Conservation (phyloP, 2,329 filamentous ascomycete genomes). For the Chaetomium sp. region DNA sequence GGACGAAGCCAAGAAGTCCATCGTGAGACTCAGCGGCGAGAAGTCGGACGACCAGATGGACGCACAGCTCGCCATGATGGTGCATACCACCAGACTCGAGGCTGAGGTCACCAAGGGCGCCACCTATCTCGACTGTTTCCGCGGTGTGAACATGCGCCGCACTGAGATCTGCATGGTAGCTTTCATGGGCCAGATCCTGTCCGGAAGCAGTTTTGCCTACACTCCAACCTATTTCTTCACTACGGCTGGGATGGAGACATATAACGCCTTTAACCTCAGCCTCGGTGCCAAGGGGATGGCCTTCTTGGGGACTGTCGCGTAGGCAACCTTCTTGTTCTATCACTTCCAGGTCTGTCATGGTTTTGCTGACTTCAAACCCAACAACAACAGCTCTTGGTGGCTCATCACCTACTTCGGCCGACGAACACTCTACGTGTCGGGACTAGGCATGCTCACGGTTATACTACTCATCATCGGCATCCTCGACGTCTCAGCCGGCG, state of each 20-base stretch:
- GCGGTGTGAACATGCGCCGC: conserved; percentile 49
- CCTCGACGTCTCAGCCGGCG: conserved; percentile 44
- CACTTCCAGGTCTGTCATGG: neutral
- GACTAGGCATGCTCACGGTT: conserved; percentile 43
- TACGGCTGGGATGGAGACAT: conserved; percentile 46
- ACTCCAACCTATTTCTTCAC: conserved; percentile 51
- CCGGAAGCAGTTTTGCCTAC: conserved; percentile 45
- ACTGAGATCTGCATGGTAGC: conserved; percentile 49
- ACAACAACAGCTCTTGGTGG: conserved; percentile 42
- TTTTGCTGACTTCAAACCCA: conserved; percentile 2
- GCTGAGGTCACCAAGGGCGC: conserved; percentile 44
- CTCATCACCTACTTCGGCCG: conserved; percentile 48
- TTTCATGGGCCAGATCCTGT: conserved; percentile 48
- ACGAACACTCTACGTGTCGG: conserved; percentile 47
- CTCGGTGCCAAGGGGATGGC: conserved; percentile 48
- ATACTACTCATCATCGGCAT: conserved; percentile 50
- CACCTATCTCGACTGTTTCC: conserved; percentile 51
- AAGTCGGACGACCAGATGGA: conserved; percentile 38
- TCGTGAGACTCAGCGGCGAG: conserved; percentile 38
- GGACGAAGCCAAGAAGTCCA: conserved; percentile 37
- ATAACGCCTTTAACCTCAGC: conserved; percentile 46
- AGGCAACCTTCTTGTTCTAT: neutral
- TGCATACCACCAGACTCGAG: conserved; percentile 51
- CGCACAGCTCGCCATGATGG: conserved; percentile 44
- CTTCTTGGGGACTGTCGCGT: conserved; percentile 46